Percentiles rank a stretch among this genome's conserved stretches.
These are phyloP conservation scores for Dioszegia crocea DNA, from an alignment of 768 basidiomycete genomes.

Conservation along the genomic window DNA sequence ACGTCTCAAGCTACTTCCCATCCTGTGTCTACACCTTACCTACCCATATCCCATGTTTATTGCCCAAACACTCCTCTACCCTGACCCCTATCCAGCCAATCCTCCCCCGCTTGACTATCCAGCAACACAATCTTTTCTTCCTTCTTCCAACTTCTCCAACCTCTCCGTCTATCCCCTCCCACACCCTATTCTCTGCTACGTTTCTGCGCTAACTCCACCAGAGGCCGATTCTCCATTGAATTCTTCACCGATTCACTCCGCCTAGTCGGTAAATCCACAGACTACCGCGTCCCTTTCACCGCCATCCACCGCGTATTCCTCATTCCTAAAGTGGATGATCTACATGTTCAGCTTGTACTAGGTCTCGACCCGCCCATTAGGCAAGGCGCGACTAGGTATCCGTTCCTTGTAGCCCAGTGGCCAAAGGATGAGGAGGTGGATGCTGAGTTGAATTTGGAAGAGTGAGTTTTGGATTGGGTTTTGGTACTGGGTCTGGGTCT, in stretches of 20 bases:
- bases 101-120: no score
- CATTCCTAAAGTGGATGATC: constrained; percentile 85
- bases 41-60: no score
- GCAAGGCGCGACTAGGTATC: constrained; percentile 96
- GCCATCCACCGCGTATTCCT: constrained; percentile 85
- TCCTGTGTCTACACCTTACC: no score
- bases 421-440: constrained; percentile 95
- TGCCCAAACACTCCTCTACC: no score
- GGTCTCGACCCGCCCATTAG: constrained; percentile 88
- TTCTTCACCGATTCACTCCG: constrained; percentile 94
- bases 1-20: no score
- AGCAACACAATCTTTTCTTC: no score
- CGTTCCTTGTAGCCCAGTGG: constrained; percentile 97
- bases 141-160: background rate
- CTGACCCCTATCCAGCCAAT: no score
- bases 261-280: constrained; percentile 96
- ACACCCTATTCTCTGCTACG: background rate
- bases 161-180: background rate
- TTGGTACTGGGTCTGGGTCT: background rate
- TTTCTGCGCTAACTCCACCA: no score
- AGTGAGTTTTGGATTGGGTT: constrained; percentile 58
- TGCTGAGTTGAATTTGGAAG: constrained; percentile 84
- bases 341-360: constrained; percentile 92
- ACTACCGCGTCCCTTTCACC: constrained; percentile 91
- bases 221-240: constrained; percentile 95